Evolutionary conservation across 805 yeast species (phyloP), one percentile per base, ranked within the genome.

Genomic region (Ascoidea tarda): DNA sequence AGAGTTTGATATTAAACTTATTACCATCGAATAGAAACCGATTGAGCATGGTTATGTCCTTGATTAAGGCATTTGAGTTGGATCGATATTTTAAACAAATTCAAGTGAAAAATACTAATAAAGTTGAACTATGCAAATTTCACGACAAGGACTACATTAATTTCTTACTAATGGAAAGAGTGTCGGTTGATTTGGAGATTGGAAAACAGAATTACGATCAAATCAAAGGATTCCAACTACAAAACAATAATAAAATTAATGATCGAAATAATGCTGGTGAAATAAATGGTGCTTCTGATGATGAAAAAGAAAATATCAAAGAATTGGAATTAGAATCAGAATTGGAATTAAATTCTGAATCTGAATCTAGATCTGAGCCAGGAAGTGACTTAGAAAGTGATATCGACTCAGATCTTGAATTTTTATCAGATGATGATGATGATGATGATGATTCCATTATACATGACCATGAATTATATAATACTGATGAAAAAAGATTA

Each of bases 401-500:
- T 8, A 38, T 38, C 14, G 44, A 38, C 14, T 8, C 14, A 10
- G 44, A 38, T 10, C 2, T 10, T 38, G 44, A 38, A 2, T 10
- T 2, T 38, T 8, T 10, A 38, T 10, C 14, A 10, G 44, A 38
- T 10, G 14, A 14, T 38, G 44, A 38, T 38, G 8, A 8, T 10
- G 44, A 38, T 10, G 44, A 38, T 10, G 44, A 38, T 10, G 44
- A 38, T 38, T 38, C 44, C 8, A 38, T 38, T 10, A 38, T 38
- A 10, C 14, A 8, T 38, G 44, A 38, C 14, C 8, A 38, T 38
- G 44, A 48, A 16, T 8, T 10, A 10, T 48, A 28, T 33, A 8
- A 49, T n/a, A 32, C 21, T 8, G 53, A 53, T 21, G 50, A 32
- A 28, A 53, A 55, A 0, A 38, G 49, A 5, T 55, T 54, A n/a